Percentiles rank a stretch among this genome's conserved stretches.
These are phyloP conservation scores for Lodderomyces orthopsilosis DNA, from an alignment of 1,139 yeast genomes.

Conservation along the genomic window DNA sequence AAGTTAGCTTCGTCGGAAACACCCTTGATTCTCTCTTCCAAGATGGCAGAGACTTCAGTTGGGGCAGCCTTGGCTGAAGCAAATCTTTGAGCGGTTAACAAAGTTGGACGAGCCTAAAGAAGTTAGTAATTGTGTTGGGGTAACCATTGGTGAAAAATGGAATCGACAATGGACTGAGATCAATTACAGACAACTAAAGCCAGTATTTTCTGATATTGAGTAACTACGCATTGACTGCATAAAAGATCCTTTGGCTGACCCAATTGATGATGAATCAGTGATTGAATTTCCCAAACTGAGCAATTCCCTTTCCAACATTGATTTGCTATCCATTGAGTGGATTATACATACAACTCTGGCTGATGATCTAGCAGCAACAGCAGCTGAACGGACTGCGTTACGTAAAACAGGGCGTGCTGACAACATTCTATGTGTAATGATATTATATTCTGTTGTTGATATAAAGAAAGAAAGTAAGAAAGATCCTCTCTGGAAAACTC, in stretches of 20 bases:
- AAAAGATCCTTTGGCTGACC: neutral
- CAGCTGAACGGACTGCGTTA: slow-evolving; percentile 76
- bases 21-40: slow-evolving; percentile 99
- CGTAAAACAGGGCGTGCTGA: slow-evolving; percentile 81
- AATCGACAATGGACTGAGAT: neutral
- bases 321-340: neutral
- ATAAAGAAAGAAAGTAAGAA: slow-evolving; percentile 4
- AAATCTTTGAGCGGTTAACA: slow-evolving; percentile 65
- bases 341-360: slow-evolving; percentile 62
- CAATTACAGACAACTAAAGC: neutral
- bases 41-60: slow-evolving; percentile 97
- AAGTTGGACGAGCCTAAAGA: slow-evolving; percentile 68
- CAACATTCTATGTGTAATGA: slow-evolving; percentile 49
- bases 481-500: neutral
- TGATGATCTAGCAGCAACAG: slow-evolving; percentile 56
- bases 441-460: slow-evolving; percentile 3
- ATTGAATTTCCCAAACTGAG: neutral
- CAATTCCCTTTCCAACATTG: neutral
- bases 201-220: neutral
- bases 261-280: slow-evolving; percentile 2
- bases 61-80: slow-evolving; percentile 99
- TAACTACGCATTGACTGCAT: neutral
- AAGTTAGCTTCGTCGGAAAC: slow-evolving; percentile 96
- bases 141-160: neutral
- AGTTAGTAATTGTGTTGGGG: neutral